A percentile compares a stretch with the other conserved stretches of the same genome.
Conservation (phyloP, 371 early-diverging fungal genomes). For the Mortierella sp. region DNA sequence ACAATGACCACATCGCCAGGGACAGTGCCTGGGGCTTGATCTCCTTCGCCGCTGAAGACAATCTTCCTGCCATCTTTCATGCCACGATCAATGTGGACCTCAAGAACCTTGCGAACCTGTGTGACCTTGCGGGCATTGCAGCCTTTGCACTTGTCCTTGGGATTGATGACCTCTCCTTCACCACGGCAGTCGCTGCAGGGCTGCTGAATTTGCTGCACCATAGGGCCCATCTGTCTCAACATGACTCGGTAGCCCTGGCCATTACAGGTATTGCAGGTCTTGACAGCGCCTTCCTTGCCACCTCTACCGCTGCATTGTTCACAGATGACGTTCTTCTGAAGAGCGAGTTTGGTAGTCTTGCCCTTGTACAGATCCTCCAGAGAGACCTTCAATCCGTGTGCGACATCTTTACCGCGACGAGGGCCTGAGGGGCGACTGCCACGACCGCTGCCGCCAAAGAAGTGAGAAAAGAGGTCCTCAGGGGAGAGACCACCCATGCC, state of each 20-base stretch:
- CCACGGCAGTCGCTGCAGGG: slow-evolving; percentile 92
- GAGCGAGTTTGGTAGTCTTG: slow-evolving; percentile 88
- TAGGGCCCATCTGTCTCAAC: slow-evolving; percentile 95
- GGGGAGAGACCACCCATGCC: slow-evolving; percentile 75
- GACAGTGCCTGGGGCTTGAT: slow-evolving; percentile 79
- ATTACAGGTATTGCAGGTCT: slow-evolving; percentile 78
- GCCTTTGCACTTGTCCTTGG: slow-evolving; percentile 87
- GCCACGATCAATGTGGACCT: slow-evolving; percentile 92
- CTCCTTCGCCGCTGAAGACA: slow-evolving; percentile 92
- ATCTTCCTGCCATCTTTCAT: slow-evolving; percentile 97
- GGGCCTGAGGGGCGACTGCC: slow-evolving; percentile 78
- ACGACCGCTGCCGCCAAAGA: slow-evolving; percentile 81
- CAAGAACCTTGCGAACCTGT: slow-evolving; percentile 84
- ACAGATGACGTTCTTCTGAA: slow-evolving; percentile 87
- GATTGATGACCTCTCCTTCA: slow-evolving; percentile 87
- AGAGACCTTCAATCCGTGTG: slow-evolving; percentile 82
- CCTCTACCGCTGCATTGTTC: slow-evolving; percentile 85
- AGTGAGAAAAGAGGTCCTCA: slow-evolving; percentile 91
- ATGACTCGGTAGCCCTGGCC: slow-evolving; percentile 89
- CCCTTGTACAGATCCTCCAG: slow-evolving; percentile 97
- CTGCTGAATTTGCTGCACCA: slow-evolving; percentile 98
- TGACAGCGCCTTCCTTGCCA: slow-evolving; percentile 75
- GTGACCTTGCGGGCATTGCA: slow-evolving; percentile 90
- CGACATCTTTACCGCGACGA: slow-evolving; percentile 80
- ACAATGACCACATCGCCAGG: slow-evolving; percentile 93